Evolutionary conservation across 169 alveolate genomes (phyloP).

Genomic region (Cryptosporidium parvum): DNA sequence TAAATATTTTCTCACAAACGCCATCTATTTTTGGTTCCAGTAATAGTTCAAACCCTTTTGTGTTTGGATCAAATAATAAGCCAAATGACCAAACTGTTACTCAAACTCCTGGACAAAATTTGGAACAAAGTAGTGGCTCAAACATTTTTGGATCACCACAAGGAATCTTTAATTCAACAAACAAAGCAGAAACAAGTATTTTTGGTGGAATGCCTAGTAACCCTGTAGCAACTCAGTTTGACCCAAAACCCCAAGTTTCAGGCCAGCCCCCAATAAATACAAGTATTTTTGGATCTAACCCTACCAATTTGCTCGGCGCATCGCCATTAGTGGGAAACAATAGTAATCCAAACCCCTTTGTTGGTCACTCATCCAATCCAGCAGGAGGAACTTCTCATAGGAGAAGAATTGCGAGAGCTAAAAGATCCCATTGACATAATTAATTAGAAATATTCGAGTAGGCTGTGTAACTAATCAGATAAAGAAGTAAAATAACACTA

Average conservation of each 20-base stretch:
- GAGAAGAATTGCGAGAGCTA: conserved; percentile 72
- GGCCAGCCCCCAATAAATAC: background rate
- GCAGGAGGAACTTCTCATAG: conserved; percentile 54
- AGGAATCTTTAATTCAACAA: conserved; percentile 18
- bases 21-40: background rate
- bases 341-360: conserved; percentile 42
- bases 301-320: conserved; percentile 27
- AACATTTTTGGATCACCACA: background rate
- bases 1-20: conserved; percentile 8
- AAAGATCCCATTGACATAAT: conserved; percentile 54
- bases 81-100: background rate
- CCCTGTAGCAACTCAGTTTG: conserved; percentile 23
- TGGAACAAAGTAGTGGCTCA: background rate
- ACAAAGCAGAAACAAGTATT: conserved; percentile 28
- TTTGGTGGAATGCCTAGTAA: conserved; percentile 13
- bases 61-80: conserved; percentile 48
- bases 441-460: background rate
- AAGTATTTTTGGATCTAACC: conserved; percentile 53
- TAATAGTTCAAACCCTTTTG: conserved; percentile 20
- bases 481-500: background rate
- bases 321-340: conserved; percentile 9
- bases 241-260: background rate
- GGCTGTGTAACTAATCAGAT: background rate
- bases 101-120: conserved; percentile 10
- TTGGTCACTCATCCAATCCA: conserved; percentile 57